Evolutionary conservation across 768 basidiomycete species (phyloP).

Genomic region (Leucocoprinus sp.): DNA sequence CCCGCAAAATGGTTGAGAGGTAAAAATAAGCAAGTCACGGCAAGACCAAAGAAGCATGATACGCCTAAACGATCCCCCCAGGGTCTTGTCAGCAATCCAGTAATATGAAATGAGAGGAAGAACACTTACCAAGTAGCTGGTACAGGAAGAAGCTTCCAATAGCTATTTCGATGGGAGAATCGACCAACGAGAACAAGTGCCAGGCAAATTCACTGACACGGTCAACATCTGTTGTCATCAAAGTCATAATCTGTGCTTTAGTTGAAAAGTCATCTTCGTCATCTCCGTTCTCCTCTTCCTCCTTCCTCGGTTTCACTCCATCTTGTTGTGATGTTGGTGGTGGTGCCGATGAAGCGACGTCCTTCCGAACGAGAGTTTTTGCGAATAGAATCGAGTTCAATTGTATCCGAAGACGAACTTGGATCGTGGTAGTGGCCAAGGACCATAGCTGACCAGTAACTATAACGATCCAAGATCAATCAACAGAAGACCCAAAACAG

Average conservation of each 20-base stretch:
- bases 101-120: background rate
- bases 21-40: constrained; percentile 59
- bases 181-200: constrained; percentile 74
- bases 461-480: constrained; percentile 19
- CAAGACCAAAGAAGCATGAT: constrained; percentile 72
- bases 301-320: constrained; percentile 10
- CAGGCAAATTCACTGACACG: constrained; percentile 79
- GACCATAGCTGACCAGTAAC: constrained; percentile 69
- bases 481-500: too few relatives aligned
- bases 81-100: background rate
- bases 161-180: constrained; percentile 70
- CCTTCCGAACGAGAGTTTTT: constrained; percentile 83
- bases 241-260: constrained; percentile 83
- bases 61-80: constrained; percentile 30
- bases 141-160: constrained; percentile 75
- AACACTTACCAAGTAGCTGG: constrained; percentile 53
- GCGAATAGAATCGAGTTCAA: constrained; percentile 79
- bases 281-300: constrained; percentile 16
- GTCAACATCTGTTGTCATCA: constrained; percentile 94
- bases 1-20: constrained; percentile 84
- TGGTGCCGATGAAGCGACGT: constrained; percentile 60
- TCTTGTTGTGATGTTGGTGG: constrained; percentile 17
- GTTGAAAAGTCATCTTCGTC: constrained; percentile 56
- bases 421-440: constrained; percentile 56
- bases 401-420: constrained; percentile 64